Percentiles rank a stretch among this genome's conserved stretches.
Evolutionary conservation across 1,139 yeast genomes (phyloP).

Genomic region (Saccharomyces uvarum): DNA sequence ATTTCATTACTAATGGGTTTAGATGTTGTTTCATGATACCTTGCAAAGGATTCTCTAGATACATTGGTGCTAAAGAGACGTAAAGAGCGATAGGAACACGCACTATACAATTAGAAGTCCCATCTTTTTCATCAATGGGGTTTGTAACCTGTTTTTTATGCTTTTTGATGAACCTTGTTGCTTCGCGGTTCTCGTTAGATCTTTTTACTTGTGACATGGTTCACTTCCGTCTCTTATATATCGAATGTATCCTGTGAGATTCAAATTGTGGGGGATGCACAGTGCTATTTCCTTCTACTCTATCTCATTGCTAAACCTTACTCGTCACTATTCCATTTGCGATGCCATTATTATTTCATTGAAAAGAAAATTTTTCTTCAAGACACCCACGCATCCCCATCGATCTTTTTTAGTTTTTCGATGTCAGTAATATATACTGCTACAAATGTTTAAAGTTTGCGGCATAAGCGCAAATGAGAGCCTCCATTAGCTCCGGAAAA

Average conservation of each 20-base stretch:
- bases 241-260: not conserved
- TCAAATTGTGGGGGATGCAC: not conserved
- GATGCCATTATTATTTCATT: not conserved
- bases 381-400: not conserved
- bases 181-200: constrained; percentile 16
- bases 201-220: constrained; percentile 20
- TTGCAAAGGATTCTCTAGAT: constrained; percentile 55
- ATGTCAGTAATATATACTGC: not conserved
- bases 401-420: not conserved
- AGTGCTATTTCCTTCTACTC: not conserved
- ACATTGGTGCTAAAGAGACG: constrained; percentile 80
- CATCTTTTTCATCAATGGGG: constrained; percentile 25
- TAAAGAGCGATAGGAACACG: constrained; percentile 56
- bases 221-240: not conserved
- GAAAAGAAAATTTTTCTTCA: not conserved
- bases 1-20: constrained; percentile 83
- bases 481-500: too few relatives aligned
- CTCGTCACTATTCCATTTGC: not conserved
- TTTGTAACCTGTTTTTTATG: constrained; percentile 25
- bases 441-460: not conserved
- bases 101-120: constrained; percentile 29
- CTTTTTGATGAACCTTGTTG: constrained; percentile 24
- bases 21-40: constrained; percentile 84
- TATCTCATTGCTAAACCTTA: not conserved
- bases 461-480: too few relatives aligned